Percentiles rank a stretch among this genome's conserved stretches.
phyloP scores from a whole-genome alignment of 495 filamentous ascomycete genomes.

The Penicillium turbatum region DNA sequence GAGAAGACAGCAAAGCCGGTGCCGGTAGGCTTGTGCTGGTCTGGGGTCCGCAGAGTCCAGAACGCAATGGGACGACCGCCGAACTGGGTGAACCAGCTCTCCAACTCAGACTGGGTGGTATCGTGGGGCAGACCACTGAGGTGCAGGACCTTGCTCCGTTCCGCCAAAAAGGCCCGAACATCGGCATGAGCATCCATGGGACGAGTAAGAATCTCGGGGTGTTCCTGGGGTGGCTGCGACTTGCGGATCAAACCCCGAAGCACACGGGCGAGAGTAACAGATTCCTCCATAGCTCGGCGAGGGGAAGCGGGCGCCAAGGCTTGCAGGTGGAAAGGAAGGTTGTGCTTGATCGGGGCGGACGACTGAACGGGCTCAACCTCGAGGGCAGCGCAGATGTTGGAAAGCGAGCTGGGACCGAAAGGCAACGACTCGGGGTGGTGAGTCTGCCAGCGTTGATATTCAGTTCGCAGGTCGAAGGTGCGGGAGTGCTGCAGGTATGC shows the following conservation, averaged over 20 bases:
- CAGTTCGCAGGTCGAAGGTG: conserved; percentile 91
- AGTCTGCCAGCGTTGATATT: conserved; percentile 97
- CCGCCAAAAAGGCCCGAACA: conserved; percentile 90
- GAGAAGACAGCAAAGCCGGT: conserved; percentile 98
- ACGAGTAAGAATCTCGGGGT: conserved; percentile 86
- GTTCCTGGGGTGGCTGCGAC: conserved; percentile 88
- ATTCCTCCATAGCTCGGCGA: conserved; percentile 94
- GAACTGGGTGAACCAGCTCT: conserved; percentile 99
- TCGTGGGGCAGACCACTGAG: conserved; percentile 96
- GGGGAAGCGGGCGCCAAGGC: conserved; percentile 95
- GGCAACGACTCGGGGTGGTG: conserved; percentile 96
- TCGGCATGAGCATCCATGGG: conserved; percentile 97
- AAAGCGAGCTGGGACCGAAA: conserved; percentile 88
- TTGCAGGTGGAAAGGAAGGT: conserved; percentile 95
- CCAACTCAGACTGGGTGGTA: conserved; percentile 94
- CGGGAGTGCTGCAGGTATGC: conserved; percentile 95
- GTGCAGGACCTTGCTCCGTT: conserved; percentile 95
- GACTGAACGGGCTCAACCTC: conserved; percentile 96
- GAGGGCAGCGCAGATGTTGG: conserved; percentile 95
- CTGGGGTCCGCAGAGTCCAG: conserved; percentile 95
- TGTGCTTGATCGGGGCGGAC: conserved; percentile 97
- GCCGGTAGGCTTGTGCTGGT: conserved; percentile 97
- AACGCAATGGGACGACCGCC: conserved; percentile 98
- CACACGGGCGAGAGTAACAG: conserved; percentile 87
- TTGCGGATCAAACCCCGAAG: conserved; percentile 89